phyloP scores from a whole-genome alignment of 83 land plant species.

The Isoetes engelmannii region DNA sequence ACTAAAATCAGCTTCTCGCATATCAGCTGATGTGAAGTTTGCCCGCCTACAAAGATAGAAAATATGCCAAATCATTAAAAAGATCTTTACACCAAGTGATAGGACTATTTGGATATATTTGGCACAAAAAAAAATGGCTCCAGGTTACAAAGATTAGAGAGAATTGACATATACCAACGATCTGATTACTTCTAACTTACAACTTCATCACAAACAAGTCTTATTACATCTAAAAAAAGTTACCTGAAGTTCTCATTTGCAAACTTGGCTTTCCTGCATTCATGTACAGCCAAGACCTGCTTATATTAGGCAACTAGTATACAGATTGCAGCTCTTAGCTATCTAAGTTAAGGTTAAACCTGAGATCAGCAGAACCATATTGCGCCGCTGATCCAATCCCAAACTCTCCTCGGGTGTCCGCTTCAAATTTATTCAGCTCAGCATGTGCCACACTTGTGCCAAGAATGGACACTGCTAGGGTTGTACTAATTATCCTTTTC shows the following conservation, averaged over 20 bases:
- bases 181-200: no score
- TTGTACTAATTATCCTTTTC: slow-evolving; percentile 24
- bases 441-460: slow-evolving; percentile 53
- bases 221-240: not conserved
- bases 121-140: no score
- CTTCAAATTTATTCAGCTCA: slow-evolving; percentile 88
- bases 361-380: slow-evolving; percentile 94
- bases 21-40: slow-evolving; percentile 96
- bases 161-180: no score
- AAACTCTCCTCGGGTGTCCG: slow-evolving; percentile 86
- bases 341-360: slow-evolving; percentile 25
- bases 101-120: not conserved
- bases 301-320: no score
- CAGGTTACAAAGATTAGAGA: no score
- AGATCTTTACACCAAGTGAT: not conserved
- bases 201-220: no score
- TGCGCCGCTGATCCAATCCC: slow-evolving; percentile 99
- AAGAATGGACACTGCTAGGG: slow-evolving; percentile 32
- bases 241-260: slow-evolving; percentile 96
- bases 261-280: slow-evolving; percentile 81
- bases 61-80: not conserved
- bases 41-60: slow-evolving; percentile 55
- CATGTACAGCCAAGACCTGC: not conserved
- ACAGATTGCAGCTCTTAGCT: no score
- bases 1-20: slow-evolving; percentile 93